A percentile compares a stretch with the other conserved stretches of the same genome.
Evolutionary conservation across 768 basidiomycete species (phyloP).

Genomic region (Tylopilus rubrobrunneus): DNA sequence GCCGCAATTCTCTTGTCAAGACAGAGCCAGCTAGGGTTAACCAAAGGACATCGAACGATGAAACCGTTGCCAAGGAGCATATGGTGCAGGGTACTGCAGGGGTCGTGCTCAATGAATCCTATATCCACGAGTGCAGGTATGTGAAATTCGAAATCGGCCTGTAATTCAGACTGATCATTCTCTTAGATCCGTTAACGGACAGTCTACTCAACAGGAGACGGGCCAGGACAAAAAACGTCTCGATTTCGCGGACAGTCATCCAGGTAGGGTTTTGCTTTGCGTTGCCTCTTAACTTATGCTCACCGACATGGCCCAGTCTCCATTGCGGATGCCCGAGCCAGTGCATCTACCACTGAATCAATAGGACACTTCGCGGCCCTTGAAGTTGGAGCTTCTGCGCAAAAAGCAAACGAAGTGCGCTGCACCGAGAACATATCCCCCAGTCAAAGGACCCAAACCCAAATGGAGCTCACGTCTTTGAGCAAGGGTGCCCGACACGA

Average conservation of each 20-base stretch:
- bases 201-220: background rate
- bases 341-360: background rate
- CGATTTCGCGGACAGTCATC: background rate
- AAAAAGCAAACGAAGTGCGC: background rate
- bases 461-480: background rate
- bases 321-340: background rate
- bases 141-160: background rate
- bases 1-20: background rate
- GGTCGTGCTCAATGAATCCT: background rate
- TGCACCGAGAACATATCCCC: background rate
- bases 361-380: background rate
- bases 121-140: background rate
- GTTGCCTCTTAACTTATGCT: background rate
- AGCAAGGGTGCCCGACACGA: background rate
- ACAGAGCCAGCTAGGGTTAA: background rate
- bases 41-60: background rate
- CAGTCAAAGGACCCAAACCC: background rate
- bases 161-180: background rate
- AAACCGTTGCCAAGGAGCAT: background rate
- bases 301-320: background rate
- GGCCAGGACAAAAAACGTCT: background rate
- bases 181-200: background rate
- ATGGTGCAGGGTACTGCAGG: background rate
- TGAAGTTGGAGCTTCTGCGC: background rate
- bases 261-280: background rate